Evolutionary conservation across 768 basidiomycete genomes (phyloP), one percentile per base, ranked within the genome.

Genomic region (Calocybe cyanea): DNA sequence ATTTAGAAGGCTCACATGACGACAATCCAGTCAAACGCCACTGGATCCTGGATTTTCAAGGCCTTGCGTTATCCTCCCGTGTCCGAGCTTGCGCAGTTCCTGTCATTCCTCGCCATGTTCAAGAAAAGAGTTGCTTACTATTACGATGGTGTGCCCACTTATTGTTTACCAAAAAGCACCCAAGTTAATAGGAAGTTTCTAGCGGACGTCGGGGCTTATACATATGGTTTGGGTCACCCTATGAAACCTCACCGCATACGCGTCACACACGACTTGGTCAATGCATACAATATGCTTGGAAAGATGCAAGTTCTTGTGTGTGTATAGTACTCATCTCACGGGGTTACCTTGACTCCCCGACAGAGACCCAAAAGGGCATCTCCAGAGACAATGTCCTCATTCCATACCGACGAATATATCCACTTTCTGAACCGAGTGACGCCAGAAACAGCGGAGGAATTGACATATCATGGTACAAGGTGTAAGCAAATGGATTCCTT

Each of bases 381-480:
- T 0, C 80, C 85, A 11, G 77, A 83, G 57, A 77, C 80, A 14
- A 87, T 99, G 87, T 86, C 88, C 21, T 70, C 85, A 9, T 99
- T 98, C 66, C 96, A 99, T 63, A 92, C 95, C 14, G 96, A 99
- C 69, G 96, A 99, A 75, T 99, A 96, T 65, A 78, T 99, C 45
- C 83, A 98, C 58, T 95, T 98, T 57, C 69, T 99, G 38, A 75
- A 80, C 44, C 77, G 80, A 43, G 94, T 98, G 15, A 90, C 86
- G 0, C 94, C 94, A 0, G 96, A 99, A 64, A 95, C 89, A 2
- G 83, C 78, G 1, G 87, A 91, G 56, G 85, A 90, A 41, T 65
- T 96, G 55, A 92, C 90, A 1, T 88, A 82, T 53, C 79, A 85
- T 48, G 91, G 92, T 2, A 83, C 85, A 30, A 71, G 92, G 63